Evolutionary conservation across 768 basidiomycete genomes (phyloP), one percentile per base, ranked within the genome.

Genomic region (Lactarius hatsudake): DNA sequence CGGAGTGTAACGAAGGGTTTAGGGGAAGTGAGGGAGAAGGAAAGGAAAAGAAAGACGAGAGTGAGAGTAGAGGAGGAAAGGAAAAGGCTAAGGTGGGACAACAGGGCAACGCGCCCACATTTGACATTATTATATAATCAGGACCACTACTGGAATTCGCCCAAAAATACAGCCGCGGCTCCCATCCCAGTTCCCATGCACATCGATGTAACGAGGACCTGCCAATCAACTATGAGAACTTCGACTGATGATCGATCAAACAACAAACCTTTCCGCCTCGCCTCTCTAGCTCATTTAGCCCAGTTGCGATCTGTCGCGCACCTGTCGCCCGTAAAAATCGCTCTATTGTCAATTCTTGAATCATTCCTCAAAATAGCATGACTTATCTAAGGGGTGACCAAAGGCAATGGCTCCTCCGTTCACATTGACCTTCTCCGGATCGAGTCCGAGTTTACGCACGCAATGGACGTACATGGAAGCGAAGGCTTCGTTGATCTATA

Each of bases 171-270:
- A 0, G 80, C 88, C 23, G 90, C 91, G 10, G 92, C 93, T n/a
- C 93, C 93, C 92, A 94, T 94, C n/a, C 93, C 91, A 15, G 88
- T 89, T 20, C 89, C 87, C 8, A 96, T 88, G 73, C 93, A 95
- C 93, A 95, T 95, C 17, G 87, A 87, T 3, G 91, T 94, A n/a
- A 93, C 84, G 56, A 96, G 80, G 8, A 95, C 79, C 90, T 91
- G 62, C 5, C 13, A 48, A 57, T 1, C 3, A 38, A 42, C 15
- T 12, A 28, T 8, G 3, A 58, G 38, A 40, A 13, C 38, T 51
- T 20, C 26, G 36, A 34, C 26, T n/a, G 30, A 23, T 30, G 9
- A 5, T 26, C 17, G 38, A 74, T 69, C 6, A 12, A 66, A 67
- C 54, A 72, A 70, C 78, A 74, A 73, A 86, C 91, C 81, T 89